phyloP scores from a whole-genome alignment of 768 basidiomycete genomes.

The Collybiopsis confluens region DNA sequence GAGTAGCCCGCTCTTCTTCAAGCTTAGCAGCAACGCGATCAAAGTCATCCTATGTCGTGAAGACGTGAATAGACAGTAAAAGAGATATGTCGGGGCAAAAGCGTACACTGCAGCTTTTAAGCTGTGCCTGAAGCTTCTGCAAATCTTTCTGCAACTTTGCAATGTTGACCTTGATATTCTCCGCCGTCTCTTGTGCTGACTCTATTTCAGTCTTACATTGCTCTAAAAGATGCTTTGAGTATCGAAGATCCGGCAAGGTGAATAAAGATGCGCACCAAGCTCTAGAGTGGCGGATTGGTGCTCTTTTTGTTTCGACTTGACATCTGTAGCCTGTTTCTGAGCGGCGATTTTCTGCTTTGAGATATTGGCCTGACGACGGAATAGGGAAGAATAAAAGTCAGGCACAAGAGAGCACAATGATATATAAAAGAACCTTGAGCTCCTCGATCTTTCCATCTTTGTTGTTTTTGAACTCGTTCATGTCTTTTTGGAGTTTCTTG shows the following conservation, averaged over 20 bases:
- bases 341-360: slow-evolving; percentile 74
- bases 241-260: background rate
- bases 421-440: slow-evolving; percentile 59
- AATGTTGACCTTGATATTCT: slow-evolving; percentile 41
- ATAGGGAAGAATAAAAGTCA: background rate
- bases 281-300: slow-evolving; percentile 84
- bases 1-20: slow-evolving; percentile 80
- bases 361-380: slow-evolving; percentile 72
- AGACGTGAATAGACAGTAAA: background rate
- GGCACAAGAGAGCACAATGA: background rate
- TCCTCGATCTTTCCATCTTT: slow-evolving; percentile 96
- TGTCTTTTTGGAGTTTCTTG: slow-evolving; percentile 90
- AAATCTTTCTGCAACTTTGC: slow-evolving; percentile 60
- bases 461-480: slow-evolving; percentile 98
- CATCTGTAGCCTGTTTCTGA: slow-evolving; percentile 72
- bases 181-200: slow-evolving; percentile 37
- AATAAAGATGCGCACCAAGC: slow-evolving; percentile 52
- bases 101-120: slow-evolving; percentile 40
- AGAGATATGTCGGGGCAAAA: background rate
- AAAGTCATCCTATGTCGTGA: slow-evolving; percentile 39
- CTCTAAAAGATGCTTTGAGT: slow-evolving; percentile 37
- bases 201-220: slow-evolving; percentile 77
- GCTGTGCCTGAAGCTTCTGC: slow-evolving; percentile 47
- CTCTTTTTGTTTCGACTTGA: slow-evolving; percentile 89
- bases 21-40: slow-evolving; percentile 67